A percentile compares a stretch with the other conserved stretches of the same genome.
phyloP scores from a whole-genome alignment of 345 rosid species.

The Ceriops zippeliana region DNA sequence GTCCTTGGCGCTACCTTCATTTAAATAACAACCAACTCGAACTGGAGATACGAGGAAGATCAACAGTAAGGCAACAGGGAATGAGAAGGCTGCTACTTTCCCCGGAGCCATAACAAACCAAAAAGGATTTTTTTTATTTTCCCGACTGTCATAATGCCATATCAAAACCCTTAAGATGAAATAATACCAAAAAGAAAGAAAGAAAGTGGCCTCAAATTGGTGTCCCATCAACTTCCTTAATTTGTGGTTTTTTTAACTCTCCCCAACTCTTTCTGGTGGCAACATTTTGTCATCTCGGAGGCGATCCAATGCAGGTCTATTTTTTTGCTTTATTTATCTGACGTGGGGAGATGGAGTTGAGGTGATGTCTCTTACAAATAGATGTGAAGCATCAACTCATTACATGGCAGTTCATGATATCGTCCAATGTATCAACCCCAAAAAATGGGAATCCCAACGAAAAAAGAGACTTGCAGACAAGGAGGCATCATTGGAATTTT shows the following conservation, averaged over 20 bases:
- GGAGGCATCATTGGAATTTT: too few species aligned
- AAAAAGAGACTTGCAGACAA: too few species aligned
- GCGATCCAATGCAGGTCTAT: too few species aligned
- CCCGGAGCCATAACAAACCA: constrained; percentile 16
- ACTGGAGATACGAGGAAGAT: constrained; percentile 15
- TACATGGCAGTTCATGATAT: too few species aligned
- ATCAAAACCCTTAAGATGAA: background rate
- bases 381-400: too few species aligned
- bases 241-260: background rate
- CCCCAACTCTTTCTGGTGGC: background rate
- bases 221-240: background rate
- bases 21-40: constrained; percentile 9
- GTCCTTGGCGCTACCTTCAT: background rate
- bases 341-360: too few species aligned
- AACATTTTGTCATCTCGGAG: too few species aligned
- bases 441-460: too few species aligned
- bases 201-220: background rate
- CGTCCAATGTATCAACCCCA: too few species aligned
- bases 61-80: background rate
- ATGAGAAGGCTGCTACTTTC: constrained; percentile 1
- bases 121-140: background rate
- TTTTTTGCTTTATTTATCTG: too few species aligned
- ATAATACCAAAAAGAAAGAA: background rate
- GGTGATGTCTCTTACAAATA: too few species aligned
- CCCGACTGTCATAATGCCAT: background rate